Conservation (phyloP, 2,329 filamentous ascomycete species). For the Neofusicoccum parvum region DNA sequence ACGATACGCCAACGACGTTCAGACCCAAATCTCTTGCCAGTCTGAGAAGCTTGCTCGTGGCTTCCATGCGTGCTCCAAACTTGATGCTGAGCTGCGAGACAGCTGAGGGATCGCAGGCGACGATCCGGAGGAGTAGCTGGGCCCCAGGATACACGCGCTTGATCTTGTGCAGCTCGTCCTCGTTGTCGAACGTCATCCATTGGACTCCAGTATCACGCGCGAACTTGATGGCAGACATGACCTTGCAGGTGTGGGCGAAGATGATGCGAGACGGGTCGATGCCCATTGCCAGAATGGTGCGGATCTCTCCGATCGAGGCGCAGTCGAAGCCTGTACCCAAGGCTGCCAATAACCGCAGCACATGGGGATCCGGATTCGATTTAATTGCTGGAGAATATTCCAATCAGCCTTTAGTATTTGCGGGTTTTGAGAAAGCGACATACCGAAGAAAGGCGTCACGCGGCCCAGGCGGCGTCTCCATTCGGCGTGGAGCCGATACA, state of each 20-base stretch:
- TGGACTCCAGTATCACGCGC: constrained; percentile 77
- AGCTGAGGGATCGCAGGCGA: constrained; percentile 88
- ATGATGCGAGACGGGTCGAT: constrained; percentile 85
- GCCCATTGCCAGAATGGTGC: constrained; percentile 77
- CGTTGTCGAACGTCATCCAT: constrained; percentile 97
- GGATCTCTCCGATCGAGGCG: constrained; percentile 91
- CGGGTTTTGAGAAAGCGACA: constrained; percentile 38
- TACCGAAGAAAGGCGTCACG: constrained; percentile 89
- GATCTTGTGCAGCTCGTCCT: constrained; percentile 92
- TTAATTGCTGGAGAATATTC: constrained; percentile 69
- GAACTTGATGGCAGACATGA: constrained; percentile 88
- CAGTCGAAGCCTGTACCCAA: constrained; percentile 94
- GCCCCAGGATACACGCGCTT: constrained; percentile 82
- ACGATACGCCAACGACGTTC: constrained; percentile 88
- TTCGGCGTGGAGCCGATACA: constrained; percentile 91
- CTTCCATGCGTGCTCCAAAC: constrained; percentile 84
- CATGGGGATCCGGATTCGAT: constrained; percentile 86
- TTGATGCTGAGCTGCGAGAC: constrained; percentile 90
- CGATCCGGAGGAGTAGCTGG: constrained; percentile 85
- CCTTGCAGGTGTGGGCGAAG: constrained; percentile 97
- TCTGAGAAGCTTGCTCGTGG: constrained; percentile 70
- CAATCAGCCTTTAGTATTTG: not conserved
- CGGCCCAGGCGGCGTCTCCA: constrained; percentile 90
- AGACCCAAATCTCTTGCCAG: constrained; percentile 76
- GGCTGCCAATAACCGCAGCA: constrained; percentile 78